phyloP scores from a whole-genome alignment of 129 eudicot species.

The Ambrosia trifida region DNA sequence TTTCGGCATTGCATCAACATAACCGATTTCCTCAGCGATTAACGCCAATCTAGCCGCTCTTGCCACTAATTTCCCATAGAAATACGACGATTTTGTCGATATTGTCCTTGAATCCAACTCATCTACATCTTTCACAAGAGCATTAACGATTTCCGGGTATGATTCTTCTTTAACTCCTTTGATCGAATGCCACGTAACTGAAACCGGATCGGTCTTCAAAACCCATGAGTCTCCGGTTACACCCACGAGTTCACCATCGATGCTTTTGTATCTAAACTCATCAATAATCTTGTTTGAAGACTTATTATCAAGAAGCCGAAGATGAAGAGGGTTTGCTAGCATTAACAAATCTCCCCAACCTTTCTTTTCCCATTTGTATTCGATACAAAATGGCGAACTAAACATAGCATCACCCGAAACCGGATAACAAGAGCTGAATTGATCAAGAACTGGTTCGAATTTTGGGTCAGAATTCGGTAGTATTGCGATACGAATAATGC shows the following conservation, averaged over 20 bases:
- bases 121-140: constrained; percentile 63
- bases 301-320: constrained; percentile 49
- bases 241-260: constrained; percentile 96
- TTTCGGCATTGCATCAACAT: constrained; percentile 55
- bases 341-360: constrained; percentile 89
- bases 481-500: constrained; percentile 66
- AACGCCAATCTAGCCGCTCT: constrained; percentile 85
- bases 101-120: constrained; percentile 47
- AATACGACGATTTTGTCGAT: constrained; percentile 74
- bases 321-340: constrained; percentile 92
- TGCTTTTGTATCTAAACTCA: constrained; percentile 64
- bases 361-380: constrained; percentile 77
- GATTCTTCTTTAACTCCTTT: constrained; percentile 62
- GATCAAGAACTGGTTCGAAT: constrained; percentile 57
- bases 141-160: constrained; percentile 50
- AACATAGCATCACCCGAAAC: constrained; percentile 65
- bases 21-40: constrained; percentile 79
- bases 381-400: constrained; percentile 55
- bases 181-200: constrained; percentile 90
- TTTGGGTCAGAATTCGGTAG: constrained; percentile 44
- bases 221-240: constrained; percentile 84
- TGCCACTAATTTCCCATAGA: constrained; percentile 74
- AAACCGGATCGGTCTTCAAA: constrained; percentile 65
- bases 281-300: constrained; percentile 48
- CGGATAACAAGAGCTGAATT: constrained; percentile 80